Conservation (phyloP, 2,329 filamentous ascomycete genomes). For the Epichloe sp. region DNA sequence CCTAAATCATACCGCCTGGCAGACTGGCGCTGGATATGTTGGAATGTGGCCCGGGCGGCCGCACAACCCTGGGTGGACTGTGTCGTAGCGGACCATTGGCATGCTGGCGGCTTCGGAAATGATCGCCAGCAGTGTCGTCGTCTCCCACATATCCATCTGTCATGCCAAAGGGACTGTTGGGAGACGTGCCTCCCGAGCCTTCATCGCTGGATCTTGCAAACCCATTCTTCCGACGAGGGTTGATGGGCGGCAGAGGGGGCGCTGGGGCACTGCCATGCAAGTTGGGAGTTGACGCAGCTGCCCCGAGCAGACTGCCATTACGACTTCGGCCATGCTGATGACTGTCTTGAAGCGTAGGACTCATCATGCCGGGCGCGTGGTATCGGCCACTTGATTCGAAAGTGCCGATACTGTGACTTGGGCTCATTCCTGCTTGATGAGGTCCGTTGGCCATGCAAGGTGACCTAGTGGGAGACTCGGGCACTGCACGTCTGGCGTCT, state of each 20-base stretch:
- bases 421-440: slow-evolving; percentile 2
- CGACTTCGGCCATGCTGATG: slow-evolving; percentile 17
- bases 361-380: neutral
- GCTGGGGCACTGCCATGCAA: slow-evolving; percentile 21
- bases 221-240: slow-evolving; percentile 38
- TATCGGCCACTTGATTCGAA: slow-evolving; percentile 14
- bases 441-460: neutral
- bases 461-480: slow-evolving; percentile 1
- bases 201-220: slow-evolving; percentile 23
- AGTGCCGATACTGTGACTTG: slow-evolving; percentile 1
- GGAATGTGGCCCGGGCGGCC: slow-evolving; percentile 6
- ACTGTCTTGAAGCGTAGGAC: slow-evolving; percentile 6
- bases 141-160: slow-evolving; percentile 1
- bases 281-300: slow-evolving; percentile 23
- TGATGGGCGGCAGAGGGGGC: slow-evolving; percentile 45
- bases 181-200: slow-evolving; percentile 7
- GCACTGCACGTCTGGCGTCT: neutral
- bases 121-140: neutral
- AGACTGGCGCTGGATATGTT: slow-evolving; percentile 18
- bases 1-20: slow-evolving; percentile 35
- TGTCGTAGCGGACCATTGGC: neutral
- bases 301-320: slow-evolving; percentile 21
- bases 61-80: neutral
- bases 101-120: neutral
- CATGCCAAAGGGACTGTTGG: neutral